Percentiles rank a stretch among this genome's conserved stretches.
Conservation (phyloP, 768 basidiomycete species). For the Mycena leptocephala region DNA sequence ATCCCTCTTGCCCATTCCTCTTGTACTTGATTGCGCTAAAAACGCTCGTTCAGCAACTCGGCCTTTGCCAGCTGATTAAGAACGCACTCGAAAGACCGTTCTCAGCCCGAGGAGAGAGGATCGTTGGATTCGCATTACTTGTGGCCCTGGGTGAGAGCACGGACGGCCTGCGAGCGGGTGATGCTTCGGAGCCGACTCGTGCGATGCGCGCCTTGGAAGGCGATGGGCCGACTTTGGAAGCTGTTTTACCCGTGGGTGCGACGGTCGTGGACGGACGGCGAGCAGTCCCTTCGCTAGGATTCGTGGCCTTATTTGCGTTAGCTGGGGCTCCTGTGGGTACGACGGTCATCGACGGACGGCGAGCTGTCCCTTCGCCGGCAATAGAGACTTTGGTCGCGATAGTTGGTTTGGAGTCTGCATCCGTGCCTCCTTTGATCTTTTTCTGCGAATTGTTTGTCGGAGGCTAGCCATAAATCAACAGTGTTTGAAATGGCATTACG, state of each 20-base stretch:
- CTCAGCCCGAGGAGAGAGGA: conserved; percentile 59
- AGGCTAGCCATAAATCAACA: not conserved
- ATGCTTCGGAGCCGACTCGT: conserved; percentile 16
- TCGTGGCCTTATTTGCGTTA: too few species aligned
- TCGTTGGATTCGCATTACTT: conserved; percentile 24
- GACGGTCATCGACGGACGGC: conserved; percentile 2
- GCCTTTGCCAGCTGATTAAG: too few species aligned
- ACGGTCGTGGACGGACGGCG: too few species aligned
- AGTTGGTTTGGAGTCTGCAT: conserved; percentile 32
- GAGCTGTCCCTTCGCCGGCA: conserved; percentile 6
- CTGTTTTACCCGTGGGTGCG: too few species aligned
- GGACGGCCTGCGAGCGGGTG: conserved; percentile 32
- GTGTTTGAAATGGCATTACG: too few species aligned
- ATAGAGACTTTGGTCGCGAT: conserved; percentile 33
- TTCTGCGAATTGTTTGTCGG: conserved; percentile 30
- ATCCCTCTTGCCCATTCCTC: conserved; percentile 35
- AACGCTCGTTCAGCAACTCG: too few species aligned
- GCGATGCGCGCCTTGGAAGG: conserved; percentile 24
- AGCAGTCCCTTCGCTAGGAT: too few species aligned
- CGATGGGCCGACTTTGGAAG: conserved; percentile 14
- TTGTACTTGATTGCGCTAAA: conserved; percentile 38
- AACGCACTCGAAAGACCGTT: conserved; percentile 49
- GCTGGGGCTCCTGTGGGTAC: not conserved
- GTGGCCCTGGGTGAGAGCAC: conserved; percentile 14
- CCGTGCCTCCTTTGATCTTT: conserved; percentile 39